These are phyloP conservation scores for Gossypium schwendimanii DNA, from an alignment of 441 rosid genomes.

Conservation along the genomic window DNA sequence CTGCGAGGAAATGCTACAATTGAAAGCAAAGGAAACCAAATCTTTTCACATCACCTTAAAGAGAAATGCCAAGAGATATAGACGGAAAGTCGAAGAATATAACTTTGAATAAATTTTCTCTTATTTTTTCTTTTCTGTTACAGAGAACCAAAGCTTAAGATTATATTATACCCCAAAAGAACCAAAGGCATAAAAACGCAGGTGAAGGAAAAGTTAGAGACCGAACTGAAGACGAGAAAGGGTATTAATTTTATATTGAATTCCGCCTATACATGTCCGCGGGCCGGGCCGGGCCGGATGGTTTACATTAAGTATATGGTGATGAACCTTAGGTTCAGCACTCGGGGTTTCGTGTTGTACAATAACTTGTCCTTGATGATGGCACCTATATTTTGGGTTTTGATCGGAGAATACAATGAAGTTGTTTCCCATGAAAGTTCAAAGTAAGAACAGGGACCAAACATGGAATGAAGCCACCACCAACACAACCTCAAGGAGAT, in stretches of 20 bases:
- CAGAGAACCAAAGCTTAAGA: conserved; percentile 29
- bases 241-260: conserved; percentile 9
- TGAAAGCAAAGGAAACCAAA: background rate
- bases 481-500: too few relatives aligned
- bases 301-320: too few relatives aligned
- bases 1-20: background rate
- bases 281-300: too few relatives aligned
- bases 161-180: conserved; percentile 24
- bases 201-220: background rate
- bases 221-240: conserved; percentile 1
- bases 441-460: too few relatives aligned
- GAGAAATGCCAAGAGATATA: background rate
- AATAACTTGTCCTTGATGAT: too few relatives aligned
- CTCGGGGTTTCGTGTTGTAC: too few relatives aligned
- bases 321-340: too few relatives aligned
- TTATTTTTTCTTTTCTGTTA: conserved; percentile 5
- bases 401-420: too few relatives aligned
- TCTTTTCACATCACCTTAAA: conserved; percentile 5
- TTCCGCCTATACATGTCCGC: too few relatives aligned
- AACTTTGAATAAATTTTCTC: background rate
- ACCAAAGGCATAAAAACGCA: background rate
- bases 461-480: too few relatives aligned
- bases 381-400: too few relatives aligned
- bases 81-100: background rate
- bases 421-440: too few relatives aligned